Evolutionary conservation across 805 yeast genomes (phyloP).

Genomic region (Ogataea ramenticola): DNA sequence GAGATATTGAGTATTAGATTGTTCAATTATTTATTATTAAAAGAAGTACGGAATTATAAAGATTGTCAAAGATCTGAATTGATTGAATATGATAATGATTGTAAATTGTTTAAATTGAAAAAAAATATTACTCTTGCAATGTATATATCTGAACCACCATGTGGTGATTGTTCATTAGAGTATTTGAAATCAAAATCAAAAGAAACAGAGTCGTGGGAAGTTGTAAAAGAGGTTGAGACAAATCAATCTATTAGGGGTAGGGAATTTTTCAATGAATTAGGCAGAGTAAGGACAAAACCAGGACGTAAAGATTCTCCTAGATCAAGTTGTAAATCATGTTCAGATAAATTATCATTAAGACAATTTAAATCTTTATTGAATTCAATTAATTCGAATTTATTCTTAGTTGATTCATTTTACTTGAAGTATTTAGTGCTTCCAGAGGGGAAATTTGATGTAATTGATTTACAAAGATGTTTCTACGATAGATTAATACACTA

Average conservation of each 20-base stretch:
- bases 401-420: conserved; percentile 26
- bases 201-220: conserved; percentile 12
- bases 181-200: conserved; percentile 18
- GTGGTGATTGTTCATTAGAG: conserved; percentile 84
- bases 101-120: conserved; percentile 25
- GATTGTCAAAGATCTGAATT: conserved; percentile 6
- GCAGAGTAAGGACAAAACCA: conserved; percentile 84
- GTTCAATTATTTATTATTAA: conserved; percentile 54
- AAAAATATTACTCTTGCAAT: conserved; percentile 41
- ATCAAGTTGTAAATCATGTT: conserved; percentile 77
- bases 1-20: conserved; percentile 70
- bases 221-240: background rate
- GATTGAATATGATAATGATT: conserved; percentile 9
- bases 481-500: conserved; percentile 10
- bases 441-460: conserved; percentile 15
- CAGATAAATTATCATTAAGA: conserved; percentile 68
- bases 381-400: conserved; percentile 30
- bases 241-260: conserved; percentile 48
- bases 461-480: conserved; percentile 38
- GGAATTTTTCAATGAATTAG: conserved; percentile 44
- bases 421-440: conserved; percentile 48
- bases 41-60: conserved; percentile 29
- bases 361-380: conserved; percentile 54
- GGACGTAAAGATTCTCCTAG: conserved; percentile 75
- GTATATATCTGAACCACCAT: conserved; percentile 71